phyloP scores from a whole-genome alignment of 352 stramenopile species.

The Phytophthora meadii region DNA sequence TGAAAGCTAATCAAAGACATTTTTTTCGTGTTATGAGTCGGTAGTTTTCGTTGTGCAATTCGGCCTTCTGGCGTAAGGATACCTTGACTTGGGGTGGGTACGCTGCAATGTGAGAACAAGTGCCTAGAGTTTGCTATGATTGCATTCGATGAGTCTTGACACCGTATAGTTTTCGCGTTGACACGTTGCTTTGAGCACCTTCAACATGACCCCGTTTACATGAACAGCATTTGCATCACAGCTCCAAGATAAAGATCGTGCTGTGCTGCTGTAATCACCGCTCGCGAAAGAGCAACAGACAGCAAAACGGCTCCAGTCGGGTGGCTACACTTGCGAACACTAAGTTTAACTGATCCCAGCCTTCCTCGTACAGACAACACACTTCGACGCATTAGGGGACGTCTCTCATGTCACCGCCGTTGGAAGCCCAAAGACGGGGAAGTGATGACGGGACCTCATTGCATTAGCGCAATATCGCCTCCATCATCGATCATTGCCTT shows the following conservation, averaged over 20 bases:
- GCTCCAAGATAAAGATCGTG: background rate
- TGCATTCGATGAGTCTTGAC: no score
- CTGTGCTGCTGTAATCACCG: constrained; percentile 6
- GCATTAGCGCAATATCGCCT: background rate
- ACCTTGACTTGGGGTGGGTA: background rate
- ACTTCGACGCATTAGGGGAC: background rate
- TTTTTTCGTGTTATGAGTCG: constrained; percentile 8
- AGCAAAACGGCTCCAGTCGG: constrained; percentile 1
- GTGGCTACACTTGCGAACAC: background rate
- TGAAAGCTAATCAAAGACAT: constrained; percentile 26
- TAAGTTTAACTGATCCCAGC: no score
- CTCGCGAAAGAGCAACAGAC: constrained; percentile 12
- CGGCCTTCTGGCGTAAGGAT: background rate
- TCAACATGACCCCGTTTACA: no score
- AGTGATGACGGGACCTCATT: constrained; percentile 11
- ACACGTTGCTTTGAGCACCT: no score
- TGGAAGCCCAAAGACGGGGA: constrained; percentile 4
- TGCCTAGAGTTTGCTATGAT: no score
- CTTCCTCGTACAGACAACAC: background rate
- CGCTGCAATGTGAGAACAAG: no score
- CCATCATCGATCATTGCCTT: no score
- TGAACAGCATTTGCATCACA: background rate
- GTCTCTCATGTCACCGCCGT: background rate
- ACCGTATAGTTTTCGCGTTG: no score
- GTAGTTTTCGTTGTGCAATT: background rate